Evolutionary conservation across 768 basidiomycete species (phyloP).

Genomic region (Russula abietina): DNA sequence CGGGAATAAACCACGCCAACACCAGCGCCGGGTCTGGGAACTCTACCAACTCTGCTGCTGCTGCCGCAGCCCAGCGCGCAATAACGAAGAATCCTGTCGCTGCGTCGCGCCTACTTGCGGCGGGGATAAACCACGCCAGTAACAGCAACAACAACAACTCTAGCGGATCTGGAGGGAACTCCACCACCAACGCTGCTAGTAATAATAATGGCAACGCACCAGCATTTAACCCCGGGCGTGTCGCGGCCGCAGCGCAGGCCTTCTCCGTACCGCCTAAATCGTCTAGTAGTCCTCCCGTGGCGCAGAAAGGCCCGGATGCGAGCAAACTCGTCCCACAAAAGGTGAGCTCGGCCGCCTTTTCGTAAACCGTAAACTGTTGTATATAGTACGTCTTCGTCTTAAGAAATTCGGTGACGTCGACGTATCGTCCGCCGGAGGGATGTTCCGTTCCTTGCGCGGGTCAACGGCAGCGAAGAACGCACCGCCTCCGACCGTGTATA

Average conservation of each 20-base stretch:
- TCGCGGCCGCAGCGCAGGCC: conserved; percentile 17
- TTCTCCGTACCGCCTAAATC: neutral
- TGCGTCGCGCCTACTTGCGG: conserved; percentile 2
- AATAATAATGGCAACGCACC: neutral
- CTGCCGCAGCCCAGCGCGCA: conserved; percentile 30
- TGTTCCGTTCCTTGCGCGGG: conserved; percentile 43
- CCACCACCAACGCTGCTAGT: neutral
- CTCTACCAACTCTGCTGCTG: neutral
- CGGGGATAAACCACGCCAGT: conserved; percentile 10
- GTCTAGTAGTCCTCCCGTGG: neutral
- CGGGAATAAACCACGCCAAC: conserved; percentile 11
- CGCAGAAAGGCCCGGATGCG: neutral
- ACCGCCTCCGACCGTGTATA: conserved; percentile 32
- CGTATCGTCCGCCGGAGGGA: conserved; percentile 43
- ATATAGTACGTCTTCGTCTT: no score
- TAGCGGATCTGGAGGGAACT: neutral
- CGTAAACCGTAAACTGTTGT: no score
- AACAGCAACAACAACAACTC: no score
- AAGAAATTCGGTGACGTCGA: conserved; percentile 59
- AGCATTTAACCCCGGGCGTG: neutral
- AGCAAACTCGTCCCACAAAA: conserved; percentile 3
- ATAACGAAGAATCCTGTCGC: conserved; percentile 20
- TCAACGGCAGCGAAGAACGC: conserved; percentile 39
- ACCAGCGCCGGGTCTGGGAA: neutral
- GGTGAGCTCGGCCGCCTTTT: conserved; percentile 15